These are phyloP conservation scores for Cynara cardunculus DNA, from an alignment of 129 eudicot species.

Conservation along the genomic window DNA sequence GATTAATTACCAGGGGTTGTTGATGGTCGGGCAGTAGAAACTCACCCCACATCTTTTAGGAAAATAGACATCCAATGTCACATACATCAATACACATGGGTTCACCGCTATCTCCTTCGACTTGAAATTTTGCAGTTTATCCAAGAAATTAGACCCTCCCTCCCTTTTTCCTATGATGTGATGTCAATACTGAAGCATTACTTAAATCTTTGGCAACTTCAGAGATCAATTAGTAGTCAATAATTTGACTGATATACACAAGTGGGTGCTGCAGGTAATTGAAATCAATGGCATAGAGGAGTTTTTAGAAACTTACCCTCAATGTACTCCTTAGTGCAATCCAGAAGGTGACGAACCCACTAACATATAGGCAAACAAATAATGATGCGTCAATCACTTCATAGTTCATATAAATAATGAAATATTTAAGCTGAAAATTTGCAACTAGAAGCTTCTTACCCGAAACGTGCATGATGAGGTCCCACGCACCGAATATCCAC, in stretches of 20 bases:
- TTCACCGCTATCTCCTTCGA: not conserved
- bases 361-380: conserved; percentile 22
- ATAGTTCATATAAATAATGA: not conserved
- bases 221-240: not conserved
- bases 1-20: not conserved
- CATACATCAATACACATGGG: not conserved
- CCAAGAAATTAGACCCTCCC: not conserved
- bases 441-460: conserved; percentile 38
- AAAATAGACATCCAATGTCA: not conserved
- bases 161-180: not conserved
- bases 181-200: not conserved
- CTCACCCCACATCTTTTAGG: not conserved
- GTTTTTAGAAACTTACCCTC: conserved; percentile 55
- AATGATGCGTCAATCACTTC: not conserved
- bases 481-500: conserved; percentile 90
- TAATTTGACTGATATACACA: not conserved
- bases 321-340: conserved; percentile 90
- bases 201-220: not conserved
- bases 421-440: not conserved
- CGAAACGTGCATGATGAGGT: conserved; percentile 95
- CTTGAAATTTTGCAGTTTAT: not conserved
- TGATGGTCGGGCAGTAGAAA: not conserved
- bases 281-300: not conserved
- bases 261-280: not conserved
- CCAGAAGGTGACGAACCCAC: conserved; percentile 99